Conservation (phyloP, 2,329 filamentous ascomycete genomes). For the Anthostomella pinea region DNA sequence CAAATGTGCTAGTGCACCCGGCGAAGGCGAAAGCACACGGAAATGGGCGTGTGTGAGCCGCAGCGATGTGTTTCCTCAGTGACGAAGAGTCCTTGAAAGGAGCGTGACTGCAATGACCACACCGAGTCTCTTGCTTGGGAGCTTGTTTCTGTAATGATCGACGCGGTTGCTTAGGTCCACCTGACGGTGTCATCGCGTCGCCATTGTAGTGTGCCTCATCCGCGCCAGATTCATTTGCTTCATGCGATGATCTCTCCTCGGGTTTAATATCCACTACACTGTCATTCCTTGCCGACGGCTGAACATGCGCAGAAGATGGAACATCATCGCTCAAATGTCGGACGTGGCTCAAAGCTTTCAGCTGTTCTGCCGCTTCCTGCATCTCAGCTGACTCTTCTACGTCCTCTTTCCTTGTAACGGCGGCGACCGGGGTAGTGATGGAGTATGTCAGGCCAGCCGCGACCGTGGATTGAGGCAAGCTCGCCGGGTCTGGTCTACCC, state of each 20-base stretch:
- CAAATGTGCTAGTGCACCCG: constrained; percentile 79
- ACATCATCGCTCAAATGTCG: constrained; percentile 51
- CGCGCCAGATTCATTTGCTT: constrained; percentile 36
- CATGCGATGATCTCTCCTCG: constrained; percentile 42
- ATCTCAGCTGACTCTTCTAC: constrained; percentile 66
- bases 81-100: constrained; percentile 67
- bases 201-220: constrained; percentile 38
- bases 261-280: constrained; percentile 32
- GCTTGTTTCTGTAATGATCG: constrained; percentile 47
- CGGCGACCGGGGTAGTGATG: constrained; percentile 27
- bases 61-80: constrained; percentile 64
- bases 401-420: constrained; percentile 41
- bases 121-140: constrained; percentile 59
- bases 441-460: constrained; percentile 21
- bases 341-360: constrained; percentile 64
- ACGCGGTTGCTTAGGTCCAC: constrained; percentile 42
- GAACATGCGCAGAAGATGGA: constrained; percentile 18
- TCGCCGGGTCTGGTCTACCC: constrained; percentile 24
- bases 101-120: constrained; percentile 59
- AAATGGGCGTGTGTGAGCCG: constrained; percentile 71
- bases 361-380: constrained; percentile 65
- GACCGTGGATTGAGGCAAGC: constrained; percentile 23
- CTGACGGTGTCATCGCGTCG: constrained; percentile 35
- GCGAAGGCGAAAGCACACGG: constrained; percentile 83
- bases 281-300: constrained; percentile 22